Evolutionary conservation across 768 basidiomycete genomes (phyloP).

Genomic region (Tylopilus rubrobrunneus): DNA sequence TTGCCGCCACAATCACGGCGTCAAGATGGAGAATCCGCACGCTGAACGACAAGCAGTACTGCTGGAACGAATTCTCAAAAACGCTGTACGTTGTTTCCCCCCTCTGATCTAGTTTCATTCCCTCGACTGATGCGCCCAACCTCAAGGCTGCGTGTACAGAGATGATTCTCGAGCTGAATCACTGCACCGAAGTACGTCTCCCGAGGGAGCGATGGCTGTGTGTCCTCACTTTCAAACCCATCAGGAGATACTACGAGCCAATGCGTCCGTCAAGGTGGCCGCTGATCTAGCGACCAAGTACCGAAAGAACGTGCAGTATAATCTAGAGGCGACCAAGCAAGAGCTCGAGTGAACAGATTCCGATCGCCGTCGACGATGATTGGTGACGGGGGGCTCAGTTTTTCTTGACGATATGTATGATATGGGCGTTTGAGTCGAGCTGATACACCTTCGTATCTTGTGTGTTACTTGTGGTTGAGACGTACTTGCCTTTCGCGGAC

Average conservation of each 20-base stretch:
- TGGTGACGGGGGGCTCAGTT: background rate
- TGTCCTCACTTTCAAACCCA: background rate
- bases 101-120: background rate
- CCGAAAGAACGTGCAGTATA: slow-evolving; percentile 89
- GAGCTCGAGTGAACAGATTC: slow-evolving; percentile 10
- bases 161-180: slow-evolving; percentile 83
- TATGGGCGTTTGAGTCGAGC: too few relatives aligned
- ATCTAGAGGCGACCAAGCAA: slow-evolving; percentile 67
- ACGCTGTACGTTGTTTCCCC: slow-evolving; percentile 53
- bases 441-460: background rate
- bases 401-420: background rate
- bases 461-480: background rate
- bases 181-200: slow-evolving; percentile 70
- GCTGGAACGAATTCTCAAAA: slow-evolving; percentile 87
- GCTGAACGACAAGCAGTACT: slow-evolving; percentile 89
- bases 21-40: slow-evolving; percentile 89
- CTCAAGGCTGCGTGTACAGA: slow-evolving; percentile 92
- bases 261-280: slow-evolving; percentile 72
- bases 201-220: too few relatives aligned
- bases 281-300: slow-evolving; percentile 86
- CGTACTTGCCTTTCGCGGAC: slow-evolving; percentile 24
- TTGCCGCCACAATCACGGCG: slow-evolving; percentile 2
- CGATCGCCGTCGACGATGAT: too few relatives aligned
- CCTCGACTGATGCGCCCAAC: background rate
- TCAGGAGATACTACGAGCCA: slow-evolving; percentile 78